Evolutionary conservation across 768 basidiomycete genomes (phyloP).

Genomic region (Dioszegia hungarica): DNA sequence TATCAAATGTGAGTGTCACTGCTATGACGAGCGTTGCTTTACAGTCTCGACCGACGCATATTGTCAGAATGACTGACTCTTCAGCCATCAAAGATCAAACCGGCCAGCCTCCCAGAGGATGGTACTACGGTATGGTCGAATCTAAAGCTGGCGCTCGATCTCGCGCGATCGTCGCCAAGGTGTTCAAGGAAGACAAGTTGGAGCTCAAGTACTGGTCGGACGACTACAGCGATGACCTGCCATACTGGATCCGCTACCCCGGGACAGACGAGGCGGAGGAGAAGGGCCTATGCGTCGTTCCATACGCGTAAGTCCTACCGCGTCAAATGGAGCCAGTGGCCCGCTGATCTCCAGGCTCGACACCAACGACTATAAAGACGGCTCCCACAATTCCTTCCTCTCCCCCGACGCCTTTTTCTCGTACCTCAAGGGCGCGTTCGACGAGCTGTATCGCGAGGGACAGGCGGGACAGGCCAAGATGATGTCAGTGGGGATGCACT

Average conservation of each 20-base stretch:
- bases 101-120: slow-evolving; percentile 20
- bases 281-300: slow-evolving; percentile 28
- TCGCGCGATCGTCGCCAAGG: slow-evolving; percentile 29
- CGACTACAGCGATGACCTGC: slow-evolving; percentile 37
- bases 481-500: slow-evolving; percentile 38
- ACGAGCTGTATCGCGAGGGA: slow-evolving; percentile 35
- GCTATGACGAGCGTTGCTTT: no score
- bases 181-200: slow-evolving; percentile 30
- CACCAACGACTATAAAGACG: slow-evolving; percentile 40
- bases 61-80: no score
- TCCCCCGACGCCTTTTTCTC: slow-evolving; percentile 28
- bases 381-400: slow-evolving; percentile 25
- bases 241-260: slow-evolving; percentile 28
- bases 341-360: slow-evolving; percentile 18
- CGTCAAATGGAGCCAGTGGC: neutral
- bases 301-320: slow-evolving; percentile 21
- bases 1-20: slow-evolving; percentile 20
- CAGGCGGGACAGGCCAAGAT: slow-evolving; percentile 25
- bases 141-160: slow-evolving; percentile 25
- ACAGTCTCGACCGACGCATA: no score
- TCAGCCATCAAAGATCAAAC: slow-evolving; percentile 14
- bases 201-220: slow-evolving; percentile 31
- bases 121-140: slow-evolving; percentile 42
- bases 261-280: neutral
- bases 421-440: slow-evolving; percentile 32